A percentile compares a stretch with the other conserved stretches of the same genome.
Conservation (phyloP, 2,329 filamentous ascomycete genomes). For the Ceratocystis colombiana region DNA sequence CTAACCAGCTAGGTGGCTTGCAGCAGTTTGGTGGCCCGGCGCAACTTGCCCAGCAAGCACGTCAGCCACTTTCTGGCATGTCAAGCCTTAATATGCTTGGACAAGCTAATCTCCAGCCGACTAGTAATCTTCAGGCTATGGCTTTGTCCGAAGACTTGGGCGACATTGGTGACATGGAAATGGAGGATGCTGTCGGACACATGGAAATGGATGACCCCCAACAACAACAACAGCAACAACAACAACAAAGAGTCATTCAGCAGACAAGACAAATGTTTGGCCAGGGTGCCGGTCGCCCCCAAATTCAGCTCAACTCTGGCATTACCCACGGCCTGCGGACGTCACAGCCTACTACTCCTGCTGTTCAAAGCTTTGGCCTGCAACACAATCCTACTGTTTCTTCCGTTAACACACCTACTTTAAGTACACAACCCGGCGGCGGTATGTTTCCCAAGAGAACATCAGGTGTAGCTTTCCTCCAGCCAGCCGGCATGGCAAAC, state of each 20-base stretch:
- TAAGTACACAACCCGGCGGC: constrained; percentile 64
- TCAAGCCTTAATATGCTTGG: constrained; percentile 26
- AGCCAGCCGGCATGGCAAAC: constrained; percentile 35
- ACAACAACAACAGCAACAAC: constrained; percentile 28
- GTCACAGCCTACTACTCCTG: constrained; percentile 78
- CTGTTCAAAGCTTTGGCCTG: constrained; percentile 63
- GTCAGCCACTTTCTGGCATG: constrained; percentile 24
- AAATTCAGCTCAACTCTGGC: constrained; percentile 70
- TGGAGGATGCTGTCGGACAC: constrained; percentile 69
- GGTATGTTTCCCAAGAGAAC: constrained; percentile 50
- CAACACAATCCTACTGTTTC: constrained; percentile 94
- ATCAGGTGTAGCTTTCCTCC: constrained; percentile 28
- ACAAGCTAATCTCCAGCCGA: constrained; percentile 37
- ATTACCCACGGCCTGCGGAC: constrained; percentile 68
- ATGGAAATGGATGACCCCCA: constrained; percentile 55
- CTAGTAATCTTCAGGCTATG: constrained; percentile 35
- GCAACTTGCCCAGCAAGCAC: constrained; percentile 26
- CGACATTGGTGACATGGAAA: constrained; percentile 86
- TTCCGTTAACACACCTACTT: constrained; percentile 87
- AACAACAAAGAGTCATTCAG: constrained; percentile 44
- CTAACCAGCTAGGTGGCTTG: constrained; percentile 17
- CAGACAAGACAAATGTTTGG: constrained; percentile 60
- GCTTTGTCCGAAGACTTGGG: constrained; percentile 56
- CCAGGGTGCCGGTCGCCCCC: constrained; percentile 52
- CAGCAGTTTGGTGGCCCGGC: constrained; percentile 25